Evolutionary conservation across 371 early-diverging fungal species (phyloP).

Genomic region (Rhizopus arrhizus): DNA sequence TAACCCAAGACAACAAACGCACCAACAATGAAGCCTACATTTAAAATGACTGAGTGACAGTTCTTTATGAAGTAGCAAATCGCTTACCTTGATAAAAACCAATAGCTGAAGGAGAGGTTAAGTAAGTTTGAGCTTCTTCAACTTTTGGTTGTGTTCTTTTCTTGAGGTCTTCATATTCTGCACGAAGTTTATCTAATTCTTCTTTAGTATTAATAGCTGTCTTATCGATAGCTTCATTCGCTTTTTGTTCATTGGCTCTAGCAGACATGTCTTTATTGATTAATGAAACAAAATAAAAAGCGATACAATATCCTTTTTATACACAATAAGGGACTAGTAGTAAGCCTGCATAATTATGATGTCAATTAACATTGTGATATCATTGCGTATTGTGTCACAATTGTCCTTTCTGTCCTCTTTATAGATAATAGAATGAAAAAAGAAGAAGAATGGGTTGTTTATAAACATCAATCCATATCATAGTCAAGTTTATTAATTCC

Average conservation of each 20-base stretch:
- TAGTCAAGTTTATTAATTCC: slow-evolving; percentile 77
- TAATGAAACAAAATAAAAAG: not conserved
- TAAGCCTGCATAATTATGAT: slow-evolving; percentile 3
- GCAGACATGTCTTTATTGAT: not conserved
- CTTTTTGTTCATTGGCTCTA: slow-evolving; percentile 20
- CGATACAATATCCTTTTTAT: not conserved
- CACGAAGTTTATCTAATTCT: slow-evolving; percentile 37
- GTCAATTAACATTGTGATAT: slow-evolving; percentile 2
- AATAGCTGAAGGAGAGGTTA: slow-evolving; percentile 42
- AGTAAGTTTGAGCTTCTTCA: slow-evolving; percentile 37
- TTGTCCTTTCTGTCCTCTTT: not conserved
- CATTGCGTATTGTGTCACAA: slow-evolving; percentile 2
- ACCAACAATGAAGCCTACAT: slow-evolving; percentile 31
- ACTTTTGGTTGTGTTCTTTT: slow-evolving; percentile 41
- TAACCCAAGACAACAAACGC: slow-evolving; percentile 28
- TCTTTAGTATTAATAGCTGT: slow-evolving; percentile 34
- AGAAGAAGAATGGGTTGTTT: not conserved
- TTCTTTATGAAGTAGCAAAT: not conserved
- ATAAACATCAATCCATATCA: slow-evolving; percentile 2
- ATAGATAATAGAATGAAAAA: no score
- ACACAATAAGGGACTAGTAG: not conserved
- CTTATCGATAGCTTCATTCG: slow-evolving; percentile 31
- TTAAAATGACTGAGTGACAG: not conserved
- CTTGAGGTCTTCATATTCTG: slow-evolving; percentile 45
- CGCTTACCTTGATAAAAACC: slow-evolving; percentile 47